These are phyloP conservation scores for Grigorovia jiainica DNA, from an alignment of 805 yeast genomes.

Conservation along the genomic window DNA sequence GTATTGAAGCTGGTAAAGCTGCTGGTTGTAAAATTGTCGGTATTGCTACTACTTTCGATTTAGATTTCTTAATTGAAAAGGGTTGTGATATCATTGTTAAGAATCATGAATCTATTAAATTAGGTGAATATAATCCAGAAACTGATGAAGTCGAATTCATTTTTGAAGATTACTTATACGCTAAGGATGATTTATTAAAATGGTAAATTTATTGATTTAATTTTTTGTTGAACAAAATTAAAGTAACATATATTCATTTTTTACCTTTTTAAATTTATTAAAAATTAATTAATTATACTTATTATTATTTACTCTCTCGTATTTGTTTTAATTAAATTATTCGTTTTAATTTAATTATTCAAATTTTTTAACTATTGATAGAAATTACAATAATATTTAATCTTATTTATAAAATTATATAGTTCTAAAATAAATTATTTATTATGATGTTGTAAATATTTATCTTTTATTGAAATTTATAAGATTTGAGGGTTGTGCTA, in stretches of 20 bases:
- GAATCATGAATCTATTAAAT: slow-evolving; percentile 54
- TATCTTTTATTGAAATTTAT: too few relatives aligned
- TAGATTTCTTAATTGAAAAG: slow-evolving; percentile 56
- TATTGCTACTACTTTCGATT: slow-evolving; percentile 69
- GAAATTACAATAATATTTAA: neutral
- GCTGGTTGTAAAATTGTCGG: slow-evolving; percentile 81
- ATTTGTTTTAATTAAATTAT: neutral
- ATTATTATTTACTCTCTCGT: too few relatives aligned
- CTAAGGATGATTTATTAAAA: slow-evolving; percentile 28
- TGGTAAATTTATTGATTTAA: slow-evolving; percentile 18
- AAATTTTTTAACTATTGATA: neutral
- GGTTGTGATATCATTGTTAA: slow-evolving; percentile 80
- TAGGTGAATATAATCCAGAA: slow-evolving; percentile 43
- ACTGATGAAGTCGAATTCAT: slow-evolving; percentile 31
- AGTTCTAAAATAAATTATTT: neutral
- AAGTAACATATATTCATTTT: neutral
- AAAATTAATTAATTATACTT: too few relatives aligned
- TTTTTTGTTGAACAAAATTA: neutral
- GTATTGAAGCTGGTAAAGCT: slow-evolving; percentile 71
- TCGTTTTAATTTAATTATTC: neutral
- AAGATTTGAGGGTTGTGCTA: too few relatives aligned
- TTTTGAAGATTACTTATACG: slow-evolving; percentile 32
- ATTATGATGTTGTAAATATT: neutral
- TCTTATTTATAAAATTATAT: neutral
- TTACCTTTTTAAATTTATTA: neutral